Percentiles rank a stretch among this genome's conserved stretches.
Conservation (phyloP, 2,329 filamentous ascomycete genomes). For the Dothideomycetes sp. region DNA sequence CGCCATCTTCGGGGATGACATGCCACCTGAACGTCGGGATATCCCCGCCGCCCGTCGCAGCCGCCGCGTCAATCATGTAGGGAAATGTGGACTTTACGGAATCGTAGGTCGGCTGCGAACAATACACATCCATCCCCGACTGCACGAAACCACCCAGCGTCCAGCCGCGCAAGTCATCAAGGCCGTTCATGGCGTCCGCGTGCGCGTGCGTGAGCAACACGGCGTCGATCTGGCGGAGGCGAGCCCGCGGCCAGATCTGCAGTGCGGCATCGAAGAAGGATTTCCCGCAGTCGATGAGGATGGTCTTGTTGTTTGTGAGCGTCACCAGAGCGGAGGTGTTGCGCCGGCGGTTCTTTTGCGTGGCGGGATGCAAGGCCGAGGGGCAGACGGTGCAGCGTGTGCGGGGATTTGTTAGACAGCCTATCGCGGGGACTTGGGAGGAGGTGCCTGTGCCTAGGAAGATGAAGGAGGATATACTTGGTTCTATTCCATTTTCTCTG, state of each 20-base stretch:
- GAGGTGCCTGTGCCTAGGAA: neutral
- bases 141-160: neutral
- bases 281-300: neutral
- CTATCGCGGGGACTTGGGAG: neutral
- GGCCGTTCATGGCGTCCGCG: neutral
- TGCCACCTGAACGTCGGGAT: neutral
- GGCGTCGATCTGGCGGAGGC: neutral
- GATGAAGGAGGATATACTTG: neutral
- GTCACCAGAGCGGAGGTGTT: neutral
- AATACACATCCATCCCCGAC: neutral
- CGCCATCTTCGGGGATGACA: neutral
- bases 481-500: neutral
- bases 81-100: neutral
- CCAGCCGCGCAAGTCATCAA: neutral
- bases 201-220: neutral
- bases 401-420: neutral
- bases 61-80: neutral
- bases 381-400: neutral
- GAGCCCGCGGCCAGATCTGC: neutral
- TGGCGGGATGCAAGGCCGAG: neutral
- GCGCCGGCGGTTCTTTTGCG: neutral
- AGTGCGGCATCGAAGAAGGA: neutral
- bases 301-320: neutral
- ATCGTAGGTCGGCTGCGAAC: neutral
- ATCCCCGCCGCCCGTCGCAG: neutral